A percentile compares a stretch with the other conserved stretches of the same genome.
phyloP scores from a whole-genome alignment of 257 asterid genomes.

The Solanum corneliomulleri region DNA sequence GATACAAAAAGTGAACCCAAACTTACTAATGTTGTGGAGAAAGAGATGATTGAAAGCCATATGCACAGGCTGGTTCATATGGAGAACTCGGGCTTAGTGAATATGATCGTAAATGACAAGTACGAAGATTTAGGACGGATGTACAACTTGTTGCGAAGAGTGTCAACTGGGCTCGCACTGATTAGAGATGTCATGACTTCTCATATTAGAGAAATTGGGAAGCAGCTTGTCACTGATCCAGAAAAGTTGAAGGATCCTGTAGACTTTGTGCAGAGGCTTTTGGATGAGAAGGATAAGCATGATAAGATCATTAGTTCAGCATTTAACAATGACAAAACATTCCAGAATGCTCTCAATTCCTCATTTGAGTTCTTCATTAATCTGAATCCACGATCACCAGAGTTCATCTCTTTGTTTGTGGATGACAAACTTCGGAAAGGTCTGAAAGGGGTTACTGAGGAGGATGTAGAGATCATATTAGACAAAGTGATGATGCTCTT shows the following conservation, averaged over 20 bases:
- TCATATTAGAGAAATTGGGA: constrained; percentile 20
- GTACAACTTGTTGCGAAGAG: constrained; percentile 20
- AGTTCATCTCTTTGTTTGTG: constrained; percentile 21
- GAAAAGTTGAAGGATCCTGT: constrained; percentile 24
- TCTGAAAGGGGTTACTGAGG: constrained; percentile 21
- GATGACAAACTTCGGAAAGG: constrained; percentile 25
- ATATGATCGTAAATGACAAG: constrained; percentile 15
- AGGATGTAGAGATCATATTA: constrained; percentile 14
- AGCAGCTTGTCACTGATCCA: constrained; percentile 22
- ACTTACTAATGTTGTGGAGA: constrained; percentile 20
- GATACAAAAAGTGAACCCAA: constrained; percentile 16
- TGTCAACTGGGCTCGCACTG: constrained; percentile 13
- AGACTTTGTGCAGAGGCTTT: constrained; percentile 17
- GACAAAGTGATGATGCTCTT: constrained; percentile 29
- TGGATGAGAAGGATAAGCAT: constrained; percentile 18
- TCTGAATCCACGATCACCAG: constrained; percentile 24
- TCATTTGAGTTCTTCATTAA: constrained; percentile 22
- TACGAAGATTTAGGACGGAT: constrained; percentile 20
- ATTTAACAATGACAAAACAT: constrained; percentile 18
- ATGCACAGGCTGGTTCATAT: constrained; percentile 18
- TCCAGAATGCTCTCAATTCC: constrained; percentile 22
- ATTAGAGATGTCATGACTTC: constrained; percentile 21
- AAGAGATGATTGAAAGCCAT: constrained; percentile 18
- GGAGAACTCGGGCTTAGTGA: constrained; percentile 26
- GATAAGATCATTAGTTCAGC: constrained; percentile 13